These are phyloP conservation scores for Xylariaceae sp. DNA, from an alignment of 2,329 filamentous ascomycete genomes.

Conservation along the genomic window DNA sequence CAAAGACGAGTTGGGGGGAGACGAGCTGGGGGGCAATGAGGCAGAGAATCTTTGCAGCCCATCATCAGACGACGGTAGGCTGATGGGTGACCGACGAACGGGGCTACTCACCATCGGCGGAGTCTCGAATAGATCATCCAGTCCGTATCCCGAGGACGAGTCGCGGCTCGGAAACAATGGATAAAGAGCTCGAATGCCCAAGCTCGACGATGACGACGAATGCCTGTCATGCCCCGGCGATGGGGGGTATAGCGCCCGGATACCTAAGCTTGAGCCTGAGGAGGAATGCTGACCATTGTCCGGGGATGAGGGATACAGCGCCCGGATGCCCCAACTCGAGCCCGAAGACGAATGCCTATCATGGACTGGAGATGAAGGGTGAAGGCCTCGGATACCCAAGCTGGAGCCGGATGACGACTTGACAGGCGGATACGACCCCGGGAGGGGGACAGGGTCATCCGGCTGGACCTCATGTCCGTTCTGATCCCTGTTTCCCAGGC, in stretches of 20 bases:
- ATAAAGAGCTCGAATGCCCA: too few relatives aligned
- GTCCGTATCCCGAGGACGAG: slow-evolving; percentile 9
- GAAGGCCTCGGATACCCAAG: slow-evolving; percentile 4
- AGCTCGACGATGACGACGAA: background rate
- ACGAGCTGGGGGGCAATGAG: slow-evolving; percentile 2
- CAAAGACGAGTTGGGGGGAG: slow-evolving; percentile 5
- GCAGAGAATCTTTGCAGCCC: slow-evolving; percentile 9
- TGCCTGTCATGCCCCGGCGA: background rate
- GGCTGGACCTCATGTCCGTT: background rate
- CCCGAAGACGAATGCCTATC: slow-evolving; percentile 3
- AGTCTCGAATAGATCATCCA: slow-evolving; percentile 5
- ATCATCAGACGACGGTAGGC: slow-evolving; percentile 5
- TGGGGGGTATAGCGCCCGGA: slow-evolving; percentile 2
- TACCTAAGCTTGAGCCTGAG: slow-evolving; percentile 9
- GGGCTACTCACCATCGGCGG: slow-evolving; percentile 5
- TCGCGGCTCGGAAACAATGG: background rate
- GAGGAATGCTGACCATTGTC: background rate
- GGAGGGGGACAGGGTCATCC: background rate
- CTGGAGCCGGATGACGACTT: slow-evolving; percentile 7
- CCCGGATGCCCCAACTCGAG: background rate
- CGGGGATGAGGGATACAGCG: background rate
- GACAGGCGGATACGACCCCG: background rate
- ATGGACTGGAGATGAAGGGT: slow-evolving; percentile 2
- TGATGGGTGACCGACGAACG: background rate
- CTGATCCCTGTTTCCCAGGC: background rate